Evolutionary conservation across 2,329 filamentous ascomycete species (phyloP), one percentile per base, ranked within the genome.

Genomic region (Calonectria pseudoturangicola): DNA sequence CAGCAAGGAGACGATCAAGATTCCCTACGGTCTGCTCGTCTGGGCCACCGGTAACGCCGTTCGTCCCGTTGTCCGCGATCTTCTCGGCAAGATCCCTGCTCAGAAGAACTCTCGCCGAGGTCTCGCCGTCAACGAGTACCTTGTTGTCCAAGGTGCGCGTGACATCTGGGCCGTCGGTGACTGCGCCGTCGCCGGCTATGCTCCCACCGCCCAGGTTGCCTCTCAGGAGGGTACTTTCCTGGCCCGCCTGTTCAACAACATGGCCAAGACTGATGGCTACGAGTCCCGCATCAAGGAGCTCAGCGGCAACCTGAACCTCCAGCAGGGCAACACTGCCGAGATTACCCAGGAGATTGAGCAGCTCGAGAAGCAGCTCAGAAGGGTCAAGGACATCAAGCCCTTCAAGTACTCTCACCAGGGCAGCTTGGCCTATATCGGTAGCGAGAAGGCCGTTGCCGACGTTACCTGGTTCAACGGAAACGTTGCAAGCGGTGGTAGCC

Each of bases 331-430:
- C 80, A 89, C 92, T n/a, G 92, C 95, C 68, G 92, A 92, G 82
- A 85, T 88, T 78, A 91, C 92, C 65, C 86, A 86, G 73, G 90
- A 98, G 86, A 98, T 99, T 83, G 95, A 97, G 86, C 88, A 91
- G 66, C 89, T 95, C 77, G 95, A 98, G 90, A 95, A 93, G 86
- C 92, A 97, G 83, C 89, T 98, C 79, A 92, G 95, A 76, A 92
- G 95, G 79, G 92, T 97, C 85, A 98, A 98, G 90, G 94, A 98
- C 84, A 93, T 98, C 85, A 97, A 97, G 84, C 97, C 97, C 66
- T 99, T 99, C 89, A 93, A 97, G 88, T 99, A 99, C 91, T 97
- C 95, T 47, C 97, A 99, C 89, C 96, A 99, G 88, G 97, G 97
- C 78, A 96, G 93, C 80, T 86, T 99, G 85, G 97, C 97, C 64